Evolutionary conservation across 352 stramenopile species (phyloP).

Genomic region (Globisporangium barbulae): DNA sequence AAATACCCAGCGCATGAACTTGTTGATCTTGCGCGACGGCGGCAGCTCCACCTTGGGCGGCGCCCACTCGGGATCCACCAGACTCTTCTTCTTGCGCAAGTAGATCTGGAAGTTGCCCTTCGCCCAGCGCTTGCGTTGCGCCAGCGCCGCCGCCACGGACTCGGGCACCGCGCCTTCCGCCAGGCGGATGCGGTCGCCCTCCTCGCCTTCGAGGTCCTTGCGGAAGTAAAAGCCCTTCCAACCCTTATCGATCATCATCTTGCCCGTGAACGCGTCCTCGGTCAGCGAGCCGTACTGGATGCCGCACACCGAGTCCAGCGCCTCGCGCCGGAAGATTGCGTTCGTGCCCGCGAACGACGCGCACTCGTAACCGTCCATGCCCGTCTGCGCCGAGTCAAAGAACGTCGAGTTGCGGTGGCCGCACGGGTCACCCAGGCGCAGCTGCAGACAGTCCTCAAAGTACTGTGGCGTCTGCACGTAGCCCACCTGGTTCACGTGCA

Average conservation of each 20-base stretch:
- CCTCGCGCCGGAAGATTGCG: conserved; percentile 71
- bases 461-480: conserved; percentile 77
- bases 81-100: conserved; percentile 55
- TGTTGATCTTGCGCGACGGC: conserved; percentile 29
- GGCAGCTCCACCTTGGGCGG: conserved; percentile 6
- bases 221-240: conserved; percentile 79
- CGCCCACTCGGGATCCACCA: conserved; percentile 16
- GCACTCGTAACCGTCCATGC: conserved; percentile 72
- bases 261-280: conserved; percentile 72
- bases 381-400: conserved; percentile 68
- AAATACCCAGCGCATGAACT: conserved; percentile 78
- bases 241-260: conserved; percentile 81
- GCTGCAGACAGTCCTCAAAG: conserved; percentile 66
- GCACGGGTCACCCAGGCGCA: conserved; percentile 56
- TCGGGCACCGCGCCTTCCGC: conserved; percentile 66
- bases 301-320: conserved; percentile 65
- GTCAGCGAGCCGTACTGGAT: conserved; percentile 77
- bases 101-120: conserved; percentile 79
- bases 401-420: conserved; percentile 74
- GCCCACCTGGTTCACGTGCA: conserved; percentile 65
- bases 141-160: conserved; percentile 51
- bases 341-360: conserved; percentile 74
- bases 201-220: conserved; percentile 71
- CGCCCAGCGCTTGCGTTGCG: conserved; percentile 70
- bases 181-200: conserved; percentile 61